phyloP scores from a whole-genome alignment of 2,329 filamentous ascomycete genomes.

The Aspergillus vadensis region DNA sequence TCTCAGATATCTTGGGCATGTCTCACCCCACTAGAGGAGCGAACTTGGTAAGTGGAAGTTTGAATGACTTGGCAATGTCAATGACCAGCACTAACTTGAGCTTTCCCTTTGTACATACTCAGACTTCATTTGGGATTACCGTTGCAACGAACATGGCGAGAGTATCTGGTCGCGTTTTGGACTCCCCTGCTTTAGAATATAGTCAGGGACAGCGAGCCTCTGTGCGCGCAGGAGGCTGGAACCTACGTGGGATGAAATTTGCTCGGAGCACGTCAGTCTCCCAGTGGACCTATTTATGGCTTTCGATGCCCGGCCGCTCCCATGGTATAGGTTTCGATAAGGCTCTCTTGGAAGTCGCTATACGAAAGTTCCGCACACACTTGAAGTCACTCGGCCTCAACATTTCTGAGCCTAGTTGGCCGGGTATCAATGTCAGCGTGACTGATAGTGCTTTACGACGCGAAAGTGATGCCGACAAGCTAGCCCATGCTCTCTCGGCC shows the following conservation, averaged over 20 bases:
- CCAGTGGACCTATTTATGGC: background rate
- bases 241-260: background rate
- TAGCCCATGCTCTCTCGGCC: background rate
- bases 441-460: slow-evolving; percentile 56
- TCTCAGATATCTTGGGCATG: background rate
- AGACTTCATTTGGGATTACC: background rate
- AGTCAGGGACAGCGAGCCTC: background rate
- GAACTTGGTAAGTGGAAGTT: background rate
- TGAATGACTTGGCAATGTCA: too few species aligned
- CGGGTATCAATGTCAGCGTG: background rate
- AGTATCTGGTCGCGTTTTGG: background rate
- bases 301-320: background rate
- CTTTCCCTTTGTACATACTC: background rate
- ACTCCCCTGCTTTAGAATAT: background rate
- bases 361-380: background rate
- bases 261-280: background rate
- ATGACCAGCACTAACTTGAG: background rate
- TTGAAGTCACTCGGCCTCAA: background rate
- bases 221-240: background rate
- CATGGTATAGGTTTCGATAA: background rate
- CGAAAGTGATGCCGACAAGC: background rate
- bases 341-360: background rate
- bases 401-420: background rate
- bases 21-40: background rate
- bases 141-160: background rate